Base-by-base conservation (phyloP, 2,329 filamentous ascomycete species). In the Rutstroemia sp. region DNA sequence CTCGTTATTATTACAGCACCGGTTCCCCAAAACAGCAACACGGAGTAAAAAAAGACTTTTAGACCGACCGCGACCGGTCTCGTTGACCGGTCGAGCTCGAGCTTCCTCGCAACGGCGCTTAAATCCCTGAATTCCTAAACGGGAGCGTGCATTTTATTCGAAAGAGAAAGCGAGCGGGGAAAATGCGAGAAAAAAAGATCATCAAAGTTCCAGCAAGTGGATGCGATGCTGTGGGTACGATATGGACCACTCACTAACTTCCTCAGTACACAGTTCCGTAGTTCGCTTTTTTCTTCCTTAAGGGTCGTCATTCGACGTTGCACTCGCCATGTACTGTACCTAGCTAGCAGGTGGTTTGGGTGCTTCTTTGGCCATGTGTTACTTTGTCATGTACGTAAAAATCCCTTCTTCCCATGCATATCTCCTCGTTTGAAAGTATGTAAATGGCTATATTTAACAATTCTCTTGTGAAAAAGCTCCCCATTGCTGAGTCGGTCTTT, bases 31-130 rank as follows among this genome's bases (percentile, higher is more conserved):
- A 14, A 36, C 49, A 7, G 19, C 17, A 21, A 17, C 38, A 17
- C 38, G 2, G 30, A 9, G 14, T 19, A 19, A 39, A 25, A 19
- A 17, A 10, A 50, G 8, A 34, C 49, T 12, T 10, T 21, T 9
- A 8, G 14, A 40, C n/a, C 23, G 30, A 14, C 34, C 23, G 38
- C 23, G 30, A 14, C 34, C 23, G 25, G 7, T 25, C 51, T 38
- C 25, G 51, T 10, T 53, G 27, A 17, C 30, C 27, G 19, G n/a
- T 44, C 39, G 6, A 40, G 39, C 16, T 39, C 36, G 10, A 27
- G 52, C 67, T 6, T 72, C 72, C 25, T 71, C 44, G 55, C 50
- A 25, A 57, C 50, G 12, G 44, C 55, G 50, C 55, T 54, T 57
- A 53, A 27, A 53, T 44, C 55, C 55, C 27, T 57, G 55, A 36